A percentile compares a stretch with the other conserved stretches of the same genome.
Evolutionary conservation across 2,329 filamentous ascomycete genomes (phyloP).

Genomic region (Trichoderma hamatum): DNA sequence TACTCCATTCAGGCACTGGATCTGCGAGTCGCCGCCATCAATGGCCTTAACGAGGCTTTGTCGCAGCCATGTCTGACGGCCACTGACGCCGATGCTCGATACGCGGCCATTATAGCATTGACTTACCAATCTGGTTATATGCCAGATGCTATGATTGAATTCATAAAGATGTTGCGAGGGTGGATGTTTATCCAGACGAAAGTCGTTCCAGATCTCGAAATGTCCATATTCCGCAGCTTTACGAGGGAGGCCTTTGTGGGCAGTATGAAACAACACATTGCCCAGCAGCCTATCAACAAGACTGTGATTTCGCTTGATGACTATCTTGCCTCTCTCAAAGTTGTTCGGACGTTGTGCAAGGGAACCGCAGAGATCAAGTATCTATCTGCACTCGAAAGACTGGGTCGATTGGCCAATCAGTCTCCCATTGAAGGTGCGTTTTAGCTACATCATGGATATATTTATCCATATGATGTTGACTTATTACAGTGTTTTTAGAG

Average conservation of each 20-base stretch:
- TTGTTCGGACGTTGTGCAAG: neutral
- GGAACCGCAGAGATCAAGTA: slow-evolving; percentile 8
- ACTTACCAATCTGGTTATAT: slow-evolving; percentile 46
- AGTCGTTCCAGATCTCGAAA: slow-evolving; percentile 4
- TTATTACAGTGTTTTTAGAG: neutral
- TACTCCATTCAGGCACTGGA: slow-evolving; percentile 38
- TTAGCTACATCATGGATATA: neutral
- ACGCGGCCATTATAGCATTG: slow-evolving; percentile 42
- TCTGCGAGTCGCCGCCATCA: slow-evolving; percentile 45
- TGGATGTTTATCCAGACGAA: slow-evolving; percentile 35
- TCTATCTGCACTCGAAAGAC: neutral
- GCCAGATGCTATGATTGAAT: slow-evolving; percentile 46
- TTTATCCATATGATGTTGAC: neutral
- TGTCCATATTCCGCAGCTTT: slow-evolving; percentile 5
- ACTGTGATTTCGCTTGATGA: neutral
- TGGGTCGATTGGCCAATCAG: neutral
- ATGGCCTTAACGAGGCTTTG: slow-evolving; percentile 41
- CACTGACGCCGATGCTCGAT: slow-evolving; percentile 43
- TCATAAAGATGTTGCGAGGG: slow-evolving; percentile 44
- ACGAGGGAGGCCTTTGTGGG: neutral
- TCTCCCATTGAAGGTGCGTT: neutral
- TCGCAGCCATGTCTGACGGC: slow-evolving; percentile 35
- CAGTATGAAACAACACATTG: slow-evolving; percentile 1
- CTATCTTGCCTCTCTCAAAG: neutral
- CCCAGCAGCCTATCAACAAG: neutral